phyloP scores from a whole-genome alignment of 352 stramenopile genomes.

The Globisporangium rhizosaccharum region DNA sequence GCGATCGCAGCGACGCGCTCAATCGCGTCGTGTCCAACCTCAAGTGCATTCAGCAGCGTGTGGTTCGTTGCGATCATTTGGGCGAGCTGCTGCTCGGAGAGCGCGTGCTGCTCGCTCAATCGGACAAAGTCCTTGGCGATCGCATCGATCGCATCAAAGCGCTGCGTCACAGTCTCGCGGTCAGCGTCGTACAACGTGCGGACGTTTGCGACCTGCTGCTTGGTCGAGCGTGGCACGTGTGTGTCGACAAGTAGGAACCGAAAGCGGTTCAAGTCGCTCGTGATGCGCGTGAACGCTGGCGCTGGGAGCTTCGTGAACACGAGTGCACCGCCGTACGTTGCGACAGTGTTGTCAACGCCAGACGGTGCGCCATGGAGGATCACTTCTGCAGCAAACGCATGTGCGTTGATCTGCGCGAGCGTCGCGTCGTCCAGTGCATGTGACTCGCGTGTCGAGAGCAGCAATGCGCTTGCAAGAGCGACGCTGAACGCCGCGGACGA shows the following conservation, averaged over 20 bases:
- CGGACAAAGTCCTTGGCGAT: conserved; percentile 64
- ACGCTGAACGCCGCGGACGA: conserved; percentile 90
- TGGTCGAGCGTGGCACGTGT: conserved; percentile 85
- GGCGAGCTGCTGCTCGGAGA: conserved; percentile 40
- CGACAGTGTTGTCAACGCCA: conserved; percentile 91
- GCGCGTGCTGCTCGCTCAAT: conserved; percentile 24
- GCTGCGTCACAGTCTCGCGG: conserved; percentile 26
- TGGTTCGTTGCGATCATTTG: conserved; percentile 72
- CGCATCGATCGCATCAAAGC: conserved; percentile 78
- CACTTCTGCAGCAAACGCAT: conserved; percentile 84
- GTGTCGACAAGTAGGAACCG: conserved; percentile 90
- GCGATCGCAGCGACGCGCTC: conserved; percentile 20
- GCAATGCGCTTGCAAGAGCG: conserved; percentile 62
- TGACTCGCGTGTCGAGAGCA: conserved; percentile 16
- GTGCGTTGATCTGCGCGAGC: conserved; percentile 71
- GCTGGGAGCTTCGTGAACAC: conserved; percentile 59
- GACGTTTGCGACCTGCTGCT: conserved; percentile 77
- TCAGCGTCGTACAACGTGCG: conserved; percentile 55
- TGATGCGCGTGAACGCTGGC: conserved; percentile 39
- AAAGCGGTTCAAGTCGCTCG: conserved; percentile 56
- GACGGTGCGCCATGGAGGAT: conserved; percentile 89
- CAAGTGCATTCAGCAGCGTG: conserved; percentile 61
- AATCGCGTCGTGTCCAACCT: conserved; percentile 82
- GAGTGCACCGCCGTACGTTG: conserved; percentile 82
- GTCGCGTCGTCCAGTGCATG: too few species aligned